Percentiles rank a stretch among this genome's conserved stretches.
Conservation (phyloP, 352 stramenopile species). For the Globisporangium splendens region DNA sequence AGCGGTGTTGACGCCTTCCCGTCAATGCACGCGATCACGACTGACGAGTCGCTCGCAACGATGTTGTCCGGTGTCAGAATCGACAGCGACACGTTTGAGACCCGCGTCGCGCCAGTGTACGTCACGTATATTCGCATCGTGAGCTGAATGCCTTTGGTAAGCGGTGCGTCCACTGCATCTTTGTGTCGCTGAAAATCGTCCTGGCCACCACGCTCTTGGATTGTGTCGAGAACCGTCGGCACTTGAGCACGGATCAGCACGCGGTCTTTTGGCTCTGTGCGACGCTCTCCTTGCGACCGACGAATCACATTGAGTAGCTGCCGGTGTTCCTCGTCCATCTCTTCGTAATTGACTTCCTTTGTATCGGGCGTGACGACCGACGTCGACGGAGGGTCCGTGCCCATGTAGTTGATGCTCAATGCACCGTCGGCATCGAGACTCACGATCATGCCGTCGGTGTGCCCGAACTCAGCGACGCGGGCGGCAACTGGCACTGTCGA, state of each 20-base stretch:
- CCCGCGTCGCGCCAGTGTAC: slow-evolving; percentile 63
- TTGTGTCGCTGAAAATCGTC: slow-evolving; percentile 15
- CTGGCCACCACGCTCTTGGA: slow-evolving; percentile 38
- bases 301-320: slow-evolving; percentile 86
- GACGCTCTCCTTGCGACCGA: slow-evolving; percentile 58
- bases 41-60: slow-evolving; percentile 49
- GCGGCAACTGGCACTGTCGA: slow-evolving; percentile 60
- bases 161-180: slow-evolving; percentile 1
- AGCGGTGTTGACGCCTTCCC: slow-evolving; percentile 56
- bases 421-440: slow-evolving; percentile 70
- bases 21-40: slow-evolving; percentile 71
- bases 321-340: slow-evolving; percentile 90
- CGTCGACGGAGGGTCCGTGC: slow-evolving; percentile 83
- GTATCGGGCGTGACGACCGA: slow-evolving; percentile 57
- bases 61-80: slow-evolving; percentile 66
- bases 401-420: slow-evolving; percentile 85
- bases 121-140: slow-evolving; percentile 83
- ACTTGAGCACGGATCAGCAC: slow-evolving; percentile 78
- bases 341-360: slow-evolving; percentile 89
- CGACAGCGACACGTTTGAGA: slow-evolving; percentile 77
- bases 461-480: slow-evolving; percentile 61
- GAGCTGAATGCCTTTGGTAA: slow-evolving; percentile 34
- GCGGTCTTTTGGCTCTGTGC: slow-evolving; percentile 65
- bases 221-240: slow-evolving; percentile 56
- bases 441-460: slow-evolving; percentile 79